Base-by-base conservation (phyloP, 495 filamentous ascomycete species). In the Penicillium tannophilum region DNA sequence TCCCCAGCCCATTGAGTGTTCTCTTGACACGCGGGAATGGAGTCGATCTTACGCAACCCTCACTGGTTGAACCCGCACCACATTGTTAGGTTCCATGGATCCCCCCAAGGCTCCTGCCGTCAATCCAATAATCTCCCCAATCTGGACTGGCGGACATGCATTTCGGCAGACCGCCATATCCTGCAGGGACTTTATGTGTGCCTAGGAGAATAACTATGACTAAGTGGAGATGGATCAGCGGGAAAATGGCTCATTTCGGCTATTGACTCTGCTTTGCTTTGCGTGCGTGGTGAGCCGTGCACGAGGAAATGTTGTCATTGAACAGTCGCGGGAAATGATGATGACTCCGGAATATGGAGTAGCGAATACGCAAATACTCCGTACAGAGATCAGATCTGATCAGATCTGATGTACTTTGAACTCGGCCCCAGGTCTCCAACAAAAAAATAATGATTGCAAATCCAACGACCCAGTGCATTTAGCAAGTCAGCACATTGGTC, bases 21-120 rank as follows among this genome's bases (percentile, higher is more conserved):
- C 52, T 52, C 46, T 62, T 60, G 62, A 64, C 65, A 66, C 65
- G 51, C 60, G 60, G 60, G 54, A 63, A 61, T 66, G 60, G 63
- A 63, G 60, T 36, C 63, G 45, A 66, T 66, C 60, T 67, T 67
- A 60, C 56, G 50, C 63, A 60, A 39, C 43, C 59, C 16, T 36
- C 49, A 52, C 48, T 58, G 56, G 56, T 20, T 20, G n/a, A 36
- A 36, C n/a, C 41, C 6, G 19, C 39, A 23, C 17, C 47, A 41
- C 20, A 23, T 23, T 23, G 20, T 23, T 23, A 23, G 20, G 36
- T 42, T 42, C 31, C 20, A 28, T 48, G 45, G 45, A 30, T 48
- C 10, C 33, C 28, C 28, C 28, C 28, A 28, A 28, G 28, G 28
- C 12, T 36, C 33, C 33, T 36, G 10, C 33, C 33, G 33, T 36